Conservation (phyloP, 192 early-diverging fungal species). For the Podila verticillata region DNA sequence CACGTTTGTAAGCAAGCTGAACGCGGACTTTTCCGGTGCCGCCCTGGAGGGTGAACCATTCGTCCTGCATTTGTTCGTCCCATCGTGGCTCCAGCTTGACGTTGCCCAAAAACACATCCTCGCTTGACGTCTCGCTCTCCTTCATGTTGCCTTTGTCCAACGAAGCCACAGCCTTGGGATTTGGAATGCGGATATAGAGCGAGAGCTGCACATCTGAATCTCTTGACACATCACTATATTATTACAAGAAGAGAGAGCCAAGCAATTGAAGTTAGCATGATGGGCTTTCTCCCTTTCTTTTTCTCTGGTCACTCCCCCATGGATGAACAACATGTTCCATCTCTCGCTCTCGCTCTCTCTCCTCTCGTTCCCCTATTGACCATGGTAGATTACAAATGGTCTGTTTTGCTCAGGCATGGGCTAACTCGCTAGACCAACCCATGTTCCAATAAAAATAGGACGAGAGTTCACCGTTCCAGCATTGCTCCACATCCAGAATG, state of each 20-base stretch:
- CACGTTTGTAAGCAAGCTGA: constrained; percentile 77
- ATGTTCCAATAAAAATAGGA: background rate
- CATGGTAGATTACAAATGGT: too few species aligned
- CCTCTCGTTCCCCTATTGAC: too few species aligned
- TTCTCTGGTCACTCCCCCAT: too few species aligned
- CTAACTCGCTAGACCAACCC: background rate
- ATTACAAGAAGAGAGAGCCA: constrained; percentile 1
- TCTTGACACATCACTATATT: constrained; percentile 70
- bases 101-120: constrained; percentile 65
- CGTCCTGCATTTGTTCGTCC: constrained; percentile 65
- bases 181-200: constrained; percentile 63
- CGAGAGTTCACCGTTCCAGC: background rate
- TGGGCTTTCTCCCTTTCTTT: background rate
- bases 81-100: constrained; percentile 64
- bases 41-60: constrained; percentile 70
- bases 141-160: constrained; percentile 53
- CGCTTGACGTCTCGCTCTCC: constrained; percentile 31
- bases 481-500: background rate
- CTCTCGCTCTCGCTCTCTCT: too few species aligned
- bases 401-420: too few species aligned
- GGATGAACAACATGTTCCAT: too few species aligned
- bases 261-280: too few species aligned
- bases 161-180: constrained; percentile 50
- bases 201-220: constrained; percentile 68
- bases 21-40: constrained; percentile 78